Base-by-base conservation (phyloP, 2,329 filamentous ascomycete genomes). In the Colletotrichum coccodes region DNA sequence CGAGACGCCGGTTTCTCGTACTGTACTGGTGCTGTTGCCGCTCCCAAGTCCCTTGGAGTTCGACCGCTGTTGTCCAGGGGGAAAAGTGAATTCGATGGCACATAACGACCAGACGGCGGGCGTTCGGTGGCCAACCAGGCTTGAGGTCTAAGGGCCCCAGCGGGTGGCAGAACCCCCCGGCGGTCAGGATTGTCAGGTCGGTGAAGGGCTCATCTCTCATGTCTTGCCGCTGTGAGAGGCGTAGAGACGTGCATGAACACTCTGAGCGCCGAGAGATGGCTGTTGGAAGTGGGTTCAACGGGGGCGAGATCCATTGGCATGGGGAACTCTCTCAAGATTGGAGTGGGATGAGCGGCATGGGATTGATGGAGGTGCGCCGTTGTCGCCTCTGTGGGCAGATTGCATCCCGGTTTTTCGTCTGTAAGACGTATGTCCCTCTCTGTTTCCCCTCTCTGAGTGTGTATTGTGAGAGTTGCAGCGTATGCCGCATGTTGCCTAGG, bases 231-330 rank as follows among this genome's bases (percentile, higher is more conserved):
- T 53, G 65, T 38, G 42, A 70, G 46, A 50, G 53, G 60, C 42
- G 49, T 47, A 40, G 50, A 70, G 64, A 72, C 69, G 58, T 72
- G 71, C 71, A 72, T 72, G 71, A 72, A 72, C 71, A 64, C 44
- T 68, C 63, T 47, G 56, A 66, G 67, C 64, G 54, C 65, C 67
- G 61, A 68, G 60, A 49, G 38, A 54, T 68, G 64, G 53, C 60
- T 53, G 44, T 23, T 53, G 32, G 46, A 28, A 60, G 64, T 68
- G 63, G 60, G 54, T 63, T 68, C 46, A 52, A 64, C 54, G 56
- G 58, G 60, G 70, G 50, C 60, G 36, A 68, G 60, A 68, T 68
- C 32, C 61, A 68, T 60, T 38, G 56, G 42, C 60, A 60, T 47
- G 65, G 61, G 61, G 46, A 59, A 54, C 21, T 34, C 30, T 53